Evolutionary conservation across 2,329 filamentous ascomycete genomes (phyloP).

Genomic region (Clonostachys chloroleuca): DNA sequence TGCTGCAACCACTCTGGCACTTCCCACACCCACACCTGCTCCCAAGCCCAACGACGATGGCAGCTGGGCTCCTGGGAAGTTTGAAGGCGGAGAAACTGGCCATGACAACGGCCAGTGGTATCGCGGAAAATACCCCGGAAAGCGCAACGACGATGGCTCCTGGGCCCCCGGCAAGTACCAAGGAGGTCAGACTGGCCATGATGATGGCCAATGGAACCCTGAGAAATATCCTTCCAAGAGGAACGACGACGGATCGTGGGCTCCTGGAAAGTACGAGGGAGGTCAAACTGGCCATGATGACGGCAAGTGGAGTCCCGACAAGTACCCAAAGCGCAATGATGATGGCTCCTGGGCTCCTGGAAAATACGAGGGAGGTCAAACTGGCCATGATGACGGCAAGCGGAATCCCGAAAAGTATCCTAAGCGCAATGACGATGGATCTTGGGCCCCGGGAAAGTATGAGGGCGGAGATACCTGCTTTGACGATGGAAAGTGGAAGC

Average conservation of each 20-base stretch:
- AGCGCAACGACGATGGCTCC: not conserved
- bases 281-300: not conserved
- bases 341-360: slow-evolving; percentile 1
- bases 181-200: slow-evolving; percentile 3
- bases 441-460: not conserved
- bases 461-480: not conserved
- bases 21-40: slow-evolving; percentile 4
- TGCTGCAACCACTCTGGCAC: slow-evolving; percentile 6
- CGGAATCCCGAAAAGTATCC: not conserved
- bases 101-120: not conserved
- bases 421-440: not conserved
- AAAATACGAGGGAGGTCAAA: not conserved
- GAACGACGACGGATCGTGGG: slow-evolving; percentile 2
- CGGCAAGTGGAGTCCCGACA: not conserved
- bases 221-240: slow-evolving; percentile 5
- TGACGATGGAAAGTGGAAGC: too few relatives aligned
- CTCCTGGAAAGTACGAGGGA: slow-evolving; percentile 3
- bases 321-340: not conserved
- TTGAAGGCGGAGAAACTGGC: slow-evolving; percentile 1
- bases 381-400: not conserved
- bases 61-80: slow-evolving; percentile 2
- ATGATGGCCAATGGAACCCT: slow-evolving; percentile 5
- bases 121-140: not conserved
- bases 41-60: slow-evolving; percentile 4
- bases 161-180: not conserved